A percentile compares a stretch with the other conserved stretches of the same genome.
These are phyloP conservation scores for Trypanosoma cruzi DNA, from an alignment of 208 protist species.

Conservation along the genomic window DNA sequence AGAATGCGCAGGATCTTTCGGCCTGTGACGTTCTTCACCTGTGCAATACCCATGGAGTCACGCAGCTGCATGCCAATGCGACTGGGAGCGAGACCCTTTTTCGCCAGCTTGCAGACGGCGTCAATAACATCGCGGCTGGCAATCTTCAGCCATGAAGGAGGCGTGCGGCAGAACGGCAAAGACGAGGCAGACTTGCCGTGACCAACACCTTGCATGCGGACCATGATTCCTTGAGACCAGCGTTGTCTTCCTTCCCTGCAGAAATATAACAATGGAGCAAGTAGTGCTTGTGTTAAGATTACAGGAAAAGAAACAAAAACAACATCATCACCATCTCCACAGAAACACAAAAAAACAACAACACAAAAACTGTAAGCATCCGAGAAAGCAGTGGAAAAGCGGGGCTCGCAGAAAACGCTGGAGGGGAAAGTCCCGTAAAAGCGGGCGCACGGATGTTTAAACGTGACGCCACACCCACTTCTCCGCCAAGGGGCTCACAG, in stretches of 20 bases:
- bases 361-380: too few species aligned
- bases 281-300: too few species aligned
- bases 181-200: slow-evolving; percentile 98
- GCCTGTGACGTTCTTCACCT: slow-evolving; percentile 98
- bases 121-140: slow-evolving; percentile 95
- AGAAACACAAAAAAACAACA: too few species aligned
- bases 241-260: slow-evolving; percentile 21
- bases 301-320: slow-evolving; percentile 6
- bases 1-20: slow-evolving; percentile 99
- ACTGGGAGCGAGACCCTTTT: slow-evolving; percentile 99
- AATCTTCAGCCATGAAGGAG: slow-evolving; percentile 99
- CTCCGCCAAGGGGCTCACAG: background rate
- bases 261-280: too few species aligned
- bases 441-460: too few species aligned
- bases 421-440: slow-evolving; percentile 9
- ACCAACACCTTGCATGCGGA: slow-evolving; percentile 98
- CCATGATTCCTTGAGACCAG: slow-evolving; percentile 71
- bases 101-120: slow-evolving; percentile 98
- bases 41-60: slow-evolving; percentile 99
- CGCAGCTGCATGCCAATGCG: slow-evolving; percentile 99
- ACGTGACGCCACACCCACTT: too few species aligned
- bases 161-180: slow-evolving; percentile 97
- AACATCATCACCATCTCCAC: background rate
- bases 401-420: background rate
- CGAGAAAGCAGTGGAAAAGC: too few species aligned